Conservation (phyloP, 1,284 basidiomycete genomes). For the Cerioporus squamosus region DNA sequence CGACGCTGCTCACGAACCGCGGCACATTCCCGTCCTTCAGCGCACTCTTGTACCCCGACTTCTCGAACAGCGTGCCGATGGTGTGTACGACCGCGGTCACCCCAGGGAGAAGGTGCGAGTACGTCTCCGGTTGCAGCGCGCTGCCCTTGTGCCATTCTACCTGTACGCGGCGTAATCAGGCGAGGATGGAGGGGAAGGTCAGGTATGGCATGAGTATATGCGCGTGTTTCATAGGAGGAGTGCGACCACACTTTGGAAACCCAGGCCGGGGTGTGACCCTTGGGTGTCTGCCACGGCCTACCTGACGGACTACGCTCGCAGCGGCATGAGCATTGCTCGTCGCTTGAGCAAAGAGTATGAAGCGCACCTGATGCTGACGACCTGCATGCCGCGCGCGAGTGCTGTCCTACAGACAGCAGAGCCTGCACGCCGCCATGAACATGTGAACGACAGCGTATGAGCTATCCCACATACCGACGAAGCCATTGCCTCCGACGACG, state of each 20-base stretch:
- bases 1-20: constrained; percentile 55
- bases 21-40: constrained; percentile 61
- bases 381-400: constrained; percentile 82
- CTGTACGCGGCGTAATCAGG: constrained; percentile 38
- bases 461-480: constrained; percentile 67
- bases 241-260: constrained; percentile 58
- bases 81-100: constrained; percentile 90
- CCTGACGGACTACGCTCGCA: constrained; percentile 74
- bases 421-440: constrained; percentile 51
- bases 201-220: not conserved
- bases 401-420: constrained; percentile 92
- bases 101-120: constrained; percentile 67
- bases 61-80: constrained; percentile 90
- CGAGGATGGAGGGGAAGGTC: constrained; percentile 1
- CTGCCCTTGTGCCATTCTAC: constrained; percentile 86
- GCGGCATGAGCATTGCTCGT: not conserved
- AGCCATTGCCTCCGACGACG: constrained; percentile 94
- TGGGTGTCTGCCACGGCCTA: constrained; percentile 82
- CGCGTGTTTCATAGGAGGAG: constrained; percentile 1
- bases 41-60: constrained; percentile 79
- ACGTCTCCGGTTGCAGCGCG: constrained; percentile 79
- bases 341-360: constrained; percentile 1
- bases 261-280: constrained; percentile 91
- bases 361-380: constrained; percentile 85
- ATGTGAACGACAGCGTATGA: not conserved